Base-by-base conservation (phyloP, 768 basidiomycete genomes). In the Ramaria rubella region DNA sequence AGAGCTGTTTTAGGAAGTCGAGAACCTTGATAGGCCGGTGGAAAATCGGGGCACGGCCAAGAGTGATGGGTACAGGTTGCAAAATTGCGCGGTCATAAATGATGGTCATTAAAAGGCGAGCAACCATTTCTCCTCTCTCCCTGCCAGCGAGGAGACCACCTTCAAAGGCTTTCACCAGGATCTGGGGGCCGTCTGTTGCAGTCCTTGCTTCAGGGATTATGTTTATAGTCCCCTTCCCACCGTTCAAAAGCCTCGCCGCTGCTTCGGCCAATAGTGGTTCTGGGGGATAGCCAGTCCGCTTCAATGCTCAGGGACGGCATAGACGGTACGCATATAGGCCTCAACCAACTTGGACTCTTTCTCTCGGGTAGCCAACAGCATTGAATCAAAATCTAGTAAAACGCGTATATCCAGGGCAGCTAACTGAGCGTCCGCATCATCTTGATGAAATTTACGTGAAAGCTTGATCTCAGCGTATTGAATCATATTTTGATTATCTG, bases 241-340 rank as follows among this genome's bases (percentile, higher is more conserved):
- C n/a, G n/a, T 38, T 11, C 36, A 44, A n/a, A 11, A 11, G 36
- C n/a, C n/a, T 11, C 11, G 57, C 58, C 5, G 69, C 70, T 27
- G 67, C 71, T 50, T 70, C 67, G 5, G 69, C 70, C 4, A 71
- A 63, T 21, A 70, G 42, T 19, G 70, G 69, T 61, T 72, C 71
- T 15, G 71, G 69, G 4, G 70, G 62, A 42, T 68, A 70, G 15
- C 67, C 66, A 27, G 69, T 63, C 15, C 55, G 55, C 30, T 70
- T 30, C 58, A 60, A 56, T 61, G 24, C 3, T 40, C 24, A 11
- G 68, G 69, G 14, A 70, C 57, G 23, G 64, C 63, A 54, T 58
- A 69, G 8, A 58, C 65, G 30, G 62, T 52, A 11, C 64, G 54
- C 64, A 65, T 62, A 40, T 64, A 59, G 36, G 11, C n/a, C n/a